Base-by-base conservation (phyloP, 176 grass and related monocot species). In the Calamus simplicifolius region DNA sequence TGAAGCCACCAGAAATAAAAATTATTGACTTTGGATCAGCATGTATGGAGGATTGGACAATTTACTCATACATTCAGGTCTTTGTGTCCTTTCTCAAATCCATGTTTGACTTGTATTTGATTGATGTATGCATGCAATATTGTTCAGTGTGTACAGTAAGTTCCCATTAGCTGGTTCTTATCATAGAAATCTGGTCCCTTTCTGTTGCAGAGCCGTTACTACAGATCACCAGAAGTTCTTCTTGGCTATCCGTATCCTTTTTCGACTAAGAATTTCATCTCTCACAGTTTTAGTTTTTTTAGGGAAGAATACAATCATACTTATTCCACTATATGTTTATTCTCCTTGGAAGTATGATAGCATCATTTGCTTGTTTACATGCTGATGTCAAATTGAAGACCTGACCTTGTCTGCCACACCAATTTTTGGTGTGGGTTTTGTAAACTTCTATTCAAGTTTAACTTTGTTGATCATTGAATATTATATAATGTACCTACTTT, bases 21-120 rank as follows among this genome's bases (percentile, higher is more conserved):
- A 88, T 98, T 52, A 98, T 98, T 76, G 94, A 98, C 89, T 98
- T 98, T 81, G 94, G 94, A 26, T 93, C 94, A 83, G 94, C 88
- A n/a, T 98, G 94, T 74, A 73, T 77, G 81, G 94, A 93, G 76
- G 87, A 84, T 48, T 81, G 82, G 73, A 98, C 94, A 35, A 61
- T 93, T 73, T 98, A 98, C 73, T 89, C 94, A 12, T 98, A 98
- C 69, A 98, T 98, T 73, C 88, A 98, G 94, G 94, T 92, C 71
- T 80, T 59, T 3, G 3, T 43, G 13, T 43, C 35, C 35, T 43
- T 10, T 43, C 35, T 43, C 35, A 43, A 7, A 43, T 43, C 10
- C 1, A 2, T 43, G 35, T 43, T 43, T 43, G 35, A 43, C 35
- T 43, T 43, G 3, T 10, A 13, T 43, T 38, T 43, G 35, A 43